A percentile compares a stretch with the other conserved stretches of the same genome.
These are phyloP conservation scores for Elongisporangium anandrum DNA, from an alignment of 352 stramenopile species.

Conservation along the genomic window DNA sequence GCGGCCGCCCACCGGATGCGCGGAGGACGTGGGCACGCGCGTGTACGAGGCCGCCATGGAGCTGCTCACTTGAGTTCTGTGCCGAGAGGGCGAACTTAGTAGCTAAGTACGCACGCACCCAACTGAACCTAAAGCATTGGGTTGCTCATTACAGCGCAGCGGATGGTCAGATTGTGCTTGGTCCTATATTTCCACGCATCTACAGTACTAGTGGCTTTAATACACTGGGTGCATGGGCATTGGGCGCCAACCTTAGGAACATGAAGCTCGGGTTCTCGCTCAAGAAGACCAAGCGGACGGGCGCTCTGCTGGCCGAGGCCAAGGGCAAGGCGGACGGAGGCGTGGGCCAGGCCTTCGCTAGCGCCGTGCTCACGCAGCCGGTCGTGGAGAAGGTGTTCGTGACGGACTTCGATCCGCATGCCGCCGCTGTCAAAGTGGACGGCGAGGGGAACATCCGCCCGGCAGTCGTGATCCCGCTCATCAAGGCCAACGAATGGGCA, in stretches of 20 bases:
- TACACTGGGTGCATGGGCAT: background rate
- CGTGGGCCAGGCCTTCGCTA: slow-evolving; percentile 18
- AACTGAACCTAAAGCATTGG: background rate
- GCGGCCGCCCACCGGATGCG: slow-evolving; percentile 5
- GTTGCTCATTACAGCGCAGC: background rate
- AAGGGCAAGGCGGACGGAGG: background rate
- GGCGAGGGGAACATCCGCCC: slow-evolving; percentile 17
- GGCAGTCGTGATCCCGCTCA: slow-evolving; percentile 66
- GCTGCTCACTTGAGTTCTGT: background rate
- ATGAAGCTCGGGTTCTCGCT: slow-evolving; percentile 75
- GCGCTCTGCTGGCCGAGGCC: slow-evolving; percentile 7
- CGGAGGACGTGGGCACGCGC: slow-evolving; percentile 19
- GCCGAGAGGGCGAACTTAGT: background rate
- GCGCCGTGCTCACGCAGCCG: slow-evolving; percentile 4
- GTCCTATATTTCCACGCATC: background rate
- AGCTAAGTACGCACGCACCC: background rate
- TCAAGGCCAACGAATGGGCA: slow-evolving; percentile 59
- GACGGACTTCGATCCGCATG: slow-evolving; percentile 61
- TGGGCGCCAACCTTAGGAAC: background rate
- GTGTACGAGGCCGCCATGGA: slow-evolving; percentile 14
- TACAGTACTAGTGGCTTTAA: background rate
- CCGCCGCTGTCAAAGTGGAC: slow-evolving; percentile 14
- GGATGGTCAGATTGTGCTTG: background rate
- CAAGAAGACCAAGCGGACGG: slow-evolving; percentile 65
- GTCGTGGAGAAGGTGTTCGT: slow-evolving; percentile 55